Percentiles rank a stretch among this genome's conserved stretches.
Conservation (phyloP, 306 rosid species). For the Comarum palustre region DNA sequence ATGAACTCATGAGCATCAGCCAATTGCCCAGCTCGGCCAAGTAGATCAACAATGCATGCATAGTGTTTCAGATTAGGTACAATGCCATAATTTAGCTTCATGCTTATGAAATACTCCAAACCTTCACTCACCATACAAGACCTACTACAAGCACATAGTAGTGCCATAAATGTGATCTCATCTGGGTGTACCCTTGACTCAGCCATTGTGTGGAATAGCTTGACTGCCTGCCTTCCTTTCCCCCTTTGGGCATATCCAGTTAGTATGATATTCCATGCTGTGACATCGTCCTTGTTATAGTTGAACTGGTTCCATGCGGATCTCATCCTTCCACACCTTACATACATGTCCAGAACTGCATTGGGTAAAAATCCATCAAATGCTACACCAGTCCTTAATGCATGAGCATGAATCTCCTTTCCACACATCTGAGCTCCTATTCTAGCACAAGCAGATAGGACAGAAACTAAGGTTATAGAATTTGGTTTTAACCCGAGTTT, state of each 20-base stretch:
- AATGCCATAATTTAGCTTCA: constrained; percentile 46
- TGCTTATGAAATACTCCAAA: constrained; percentile 57
- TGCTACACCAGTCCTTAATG: constrained; percentile 71
- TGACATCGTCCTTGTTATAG: constrained; percentile 47
- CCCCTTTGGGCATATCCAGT: constrained; percentile 73
- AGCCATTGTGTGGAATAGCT: constrained; percentile 60
- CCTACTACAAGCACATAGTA: constrained; percentile 84
- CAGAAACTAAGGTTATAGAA: constrained; percentile 59
- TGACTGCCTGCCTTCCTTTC: constrained; percentile 55
- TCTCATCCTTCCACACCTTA: constrained; percentile 79
- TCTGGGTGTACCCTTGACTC: constrained; percentile 55
- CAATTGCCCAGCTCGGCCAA: constrained; percentile 70
- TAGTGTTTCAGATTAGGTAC: constrained; percentile 80
- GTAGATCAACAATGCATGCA: constrained; percentile 76
- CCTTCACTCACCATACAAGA: constrained; percentile 79
- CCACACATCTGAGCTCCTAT: constrained; percentile 79
- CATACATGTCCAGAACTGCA: constrained; percentile 83
- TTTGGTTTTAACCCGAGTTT: constrained; percentile 56
- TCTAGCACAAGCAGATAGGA: constrained; percentile 71
- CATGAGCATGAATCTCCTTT: constrained; percentile 89
- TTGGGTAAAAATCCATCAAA: constrained; percentile 72
- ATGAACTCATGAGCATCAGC: constrained; percentile 65
- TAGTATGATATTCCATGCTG: constrained; percentile 81
- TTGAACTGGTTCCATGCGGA: constrained; percentile 71
- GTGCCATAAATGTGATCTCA: constrained; percentile 59